Evolutionary conservation across 768 basidiomycete genomes (phyloP), one percentile per base, ranked within the genome.

Genomic region (Lactarius pseudohatsudake): DNA sequence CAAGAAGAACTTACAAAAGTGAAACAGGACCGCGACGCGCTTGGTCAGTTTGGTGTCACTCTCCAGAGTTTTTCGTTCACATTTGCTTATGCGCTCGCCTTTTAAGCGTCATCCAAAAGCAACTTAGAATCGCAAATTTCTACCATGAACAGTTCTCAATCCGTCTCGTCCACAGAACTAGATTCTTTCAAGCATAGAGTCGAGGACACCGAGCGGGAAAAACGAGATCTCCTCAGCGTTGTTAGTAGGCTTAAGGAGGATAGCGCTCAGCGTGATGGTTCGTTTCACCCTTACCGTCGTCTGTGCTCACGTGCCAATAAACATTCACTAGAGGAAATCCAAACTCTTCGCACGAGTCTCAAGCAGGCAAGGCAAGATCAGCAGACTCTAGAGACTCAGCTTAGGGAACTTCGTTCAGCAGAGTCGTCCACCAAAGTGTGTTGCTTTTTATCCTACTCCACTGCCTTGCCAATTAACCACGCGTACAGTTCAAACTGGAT

Each of bases 141-240:
- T 6, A 74, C 82, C 0, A 76, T 92, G 6, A 82, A 84, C 13
- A 84, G 72, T 43, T 84, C 88, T 0, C 85, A 89, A 54, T 80
- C 85, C 13, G 80, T 85, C 0, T 88, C 91, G 2, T 86, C 86
- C 4, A 77, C 81, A 1, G 89, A 89, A 73, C 75, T 86, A 9
- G 86, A 86, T 41, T 74, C 77, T 7, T 74, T 92, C 43, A 86
- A 82, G 69, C 82, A 77, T 63, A 84, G 85, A 45, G 77, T 90
- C 4, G 87, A 92, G 26, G 90, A 92, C 67, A 83, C 84, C 1
- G 93, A 97, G 69, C 83, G 91, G 62, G 96, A 97, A 80, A 97
- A 97, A 77, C 86, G 94, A 40, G 93, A 96, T 69, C 83, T 97
- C 57, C 81, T 96, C 53, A 86, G 84, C 34, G 90, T 94, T 54